phyloP scores from a whole-genome alignment of 352 stramenopile species.

The Pythium folliculosum region DNA sequence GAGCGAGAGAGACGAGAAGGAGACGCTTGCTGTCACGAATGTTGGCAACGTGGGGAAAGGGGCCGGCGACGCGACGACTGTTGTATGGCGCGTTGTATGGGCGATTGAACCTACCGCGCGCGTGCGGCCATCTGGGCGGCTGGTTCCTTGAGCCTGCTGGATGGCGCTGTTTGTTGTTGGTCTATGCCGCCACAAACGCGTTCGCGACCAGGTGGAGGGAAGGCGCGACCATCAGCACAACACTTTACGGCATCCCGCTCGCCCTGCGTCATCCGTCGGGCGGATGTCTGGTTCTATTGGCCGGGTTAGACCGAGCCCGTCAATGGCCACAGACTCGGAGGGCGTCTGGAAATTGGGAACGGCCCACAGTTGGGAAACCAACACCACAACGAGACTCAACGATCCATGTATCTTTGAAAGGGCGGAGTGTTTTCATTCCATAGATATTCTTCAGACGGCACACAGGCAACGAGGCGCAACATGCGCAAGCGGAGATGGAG shows the following conservation, averaged over 20 bases:
- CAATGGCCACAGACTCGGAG: too few species aligned
- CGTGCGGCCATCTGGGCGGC: conserved; percentile 15
- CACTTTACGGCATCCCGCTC: conserved; percentile 3
- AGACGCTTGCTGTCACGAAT: neutral
- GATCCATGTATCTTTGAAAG: neutral
- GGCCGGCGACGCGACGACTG: neutral
- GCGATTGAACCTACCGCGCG: neutral
- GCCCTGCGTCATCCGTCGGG: neutral
- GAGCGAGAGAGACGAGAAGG: neutral
- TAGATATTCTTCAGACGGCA: conserved; percentile 1
- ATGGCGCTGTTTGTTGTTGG: neutral
- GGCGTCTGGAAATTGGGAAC: neutral
- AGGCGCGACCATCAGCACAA: neutral
- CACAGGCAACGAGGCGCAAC: neutral
- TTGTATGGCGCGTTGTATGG: neutral
- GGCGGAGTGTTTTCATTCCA: neutral
- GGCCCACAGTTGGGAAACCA: neutral
- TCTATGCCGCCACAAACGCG: neutral
- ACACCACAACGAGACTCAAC: neutral
- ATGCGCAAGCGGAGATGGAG: too few species aligned
- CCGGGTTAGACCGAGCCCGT: neutral
- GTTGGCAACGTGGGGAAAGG: neutral
- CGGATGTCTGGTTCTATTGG: neutral
- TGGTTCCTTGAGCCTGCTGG: conserved; percentile 26
- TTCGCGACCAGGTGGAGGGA: neutral